phyloP scores from a whole-genome alignment of 345 rosid genomes.

The Geranium rotundifolium region DNA sequence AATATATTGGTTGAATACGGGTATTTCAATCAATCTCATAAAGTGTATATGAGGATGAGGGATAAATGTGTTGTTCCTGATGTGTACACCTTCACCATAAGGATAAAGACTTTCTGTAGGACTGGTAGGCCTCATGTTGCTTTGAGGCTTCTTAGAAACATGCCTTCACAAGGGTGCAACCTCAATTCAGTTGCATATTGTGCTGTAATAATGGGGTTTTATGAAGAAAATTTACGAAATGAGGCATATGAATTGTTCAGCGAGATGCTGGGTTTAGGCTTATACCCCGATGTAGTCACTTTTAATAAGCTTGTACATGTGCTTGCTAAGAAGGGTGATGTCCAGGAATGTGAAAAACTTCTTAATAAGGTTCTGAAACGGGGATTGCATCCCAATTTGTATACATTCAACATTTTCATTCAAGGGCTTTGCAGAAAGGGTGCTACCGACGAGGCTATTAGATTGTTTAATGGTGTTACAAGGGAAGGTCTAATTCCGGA shows the following conservation, averaged over 20 bases:
- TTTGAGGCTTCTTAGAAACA: slow-evolving; percentile 66
- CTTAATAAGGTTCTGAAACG: slow-evolving; percentile 59
- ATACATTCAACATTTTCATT: slow-evolving; percentile 69
- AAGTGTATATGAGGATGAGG: slow-evolving; percentile 78
- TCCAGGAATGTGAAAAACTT: slow-evolving; percentile 62
- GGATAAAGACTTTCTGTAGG: slow-evolving; percentile 84
- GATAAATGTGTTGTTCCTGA: slow-evolving; percentile 58
- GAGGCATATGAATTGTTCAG: slow-evolving; percentile 69
- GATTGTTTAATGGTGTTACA: slow-evolving; percentile 42
- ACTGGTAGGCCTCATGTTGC: slow-evolving; percentile 74
- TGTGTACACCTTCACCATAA: slow-evolving; percentile 64
- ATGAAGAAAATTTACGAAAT: slow-evolving; percentile 31
- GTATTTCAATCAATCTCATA: slow-evolving; percentile 66
- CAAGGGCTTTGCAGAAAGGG: slow-evolving; percentile 74
- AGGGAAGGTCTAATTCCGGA: slow-evolving; percentile 60
- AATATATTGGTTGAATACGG: slow-evolving; percentile 62
- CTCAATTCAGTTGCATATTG: slow-evolving; percentile 69
- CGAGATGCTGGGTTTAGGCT: slow-evolving; percentile 52
- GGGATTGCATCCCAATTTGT: slow-evolving; percentile 65
- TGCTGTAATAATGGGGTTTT: slow-evolving; percentile 64
- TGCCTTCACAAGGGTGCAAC: slow-evolving; percentile 69
- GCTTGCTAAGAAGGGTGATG: slow-evolving; percentile 68
- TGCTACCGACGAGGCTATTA: slow-evolving; percentile 41
- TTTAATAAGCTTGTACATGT: slow-evolving; percentile 76
- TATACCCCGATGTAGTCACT: slow-evolving; percentile 40